Evolutionary conservation across 768 basidiomycete species (phyloP).

Genomic region (Gloeophyllum trabeum): DNA sequence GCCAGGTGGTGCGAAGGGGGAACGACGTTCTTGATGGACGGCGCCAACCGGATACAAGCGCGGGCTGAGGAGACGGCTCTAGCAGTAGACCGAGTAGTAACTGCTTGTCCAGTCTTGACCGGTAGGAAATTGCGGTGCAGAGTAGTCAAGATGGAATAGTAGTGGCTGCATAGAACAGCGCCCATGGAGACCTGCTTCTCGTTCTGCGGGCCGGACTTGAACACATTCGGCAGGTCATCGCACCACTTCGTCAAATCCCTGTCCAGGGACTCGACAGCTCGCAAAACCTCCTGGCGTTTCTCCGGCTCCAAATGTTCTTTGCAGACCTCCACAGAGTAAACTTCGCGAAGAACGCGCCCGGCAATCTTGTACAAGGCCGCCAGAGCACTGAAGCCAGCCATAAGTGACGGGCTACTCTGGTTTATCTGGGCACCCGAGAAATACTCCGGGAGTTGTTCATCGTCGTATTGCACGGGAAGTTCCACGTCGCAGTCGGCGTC

Average conservation of each 20-base stretch:
- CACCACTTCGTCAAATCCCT: slow-evolving; percentile 74
- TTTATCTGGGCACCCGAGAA: slow-evolving; percentile 51
- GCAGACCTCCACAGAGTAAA: slow-evolving; percentile 72
- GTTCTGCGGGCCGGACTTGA: slow-evolving; percentile 64
- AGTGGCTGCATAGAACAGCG: slow-evolving; percentile 78
- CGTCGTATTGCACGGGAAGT: slow-evolving; percentile 73
- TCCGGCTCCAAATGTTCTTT: slow-evolving; percentile 66
- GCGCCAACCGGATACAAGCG: slow-evolving; percentile 75
- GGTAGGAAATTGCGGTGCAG: slow-evolving; percentile 84
- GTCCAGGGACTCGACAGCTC: slow-evolving; percentile 69
- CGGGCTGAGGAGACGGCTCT: slow-evolving; percentile 81
- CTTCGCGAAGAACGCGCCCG: slow-evolving; percentile 70
- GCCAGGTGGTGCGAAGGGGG: slow-evolving; percentile 81
- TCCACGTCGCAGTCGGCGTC: slow-evolving; percentile 89
- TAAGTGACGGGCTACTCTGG: slow-evolving; percentile 52
- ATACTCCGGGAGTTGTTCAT: slow-evolving; percentile 63
- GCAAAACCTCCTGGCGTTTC: slow-evolving; percentile 65
- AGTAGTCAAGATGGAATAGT: slow-evolving; percentile 80
- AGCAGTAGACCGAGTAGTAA: slow-evolving; percentile 59
- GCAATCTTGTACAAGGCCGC: slow-evolving; percentile 76
- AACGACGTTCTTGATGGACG: slow-evolving; percentile 75
- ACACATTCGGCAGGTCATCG: slow-evolving; percentile 59
- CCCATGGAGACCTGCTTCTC: slow-evolving; percentile 81
- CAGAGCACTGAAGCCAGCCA: slow-evolving; percentile 73
- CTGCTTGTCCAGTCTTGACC: slow-evolving; percentile 58